A percentile compares a stretch with the other conserved stretches of the same genome.
phyloP scores from a whole-genome alignment of 352 stramenopile species.

The Phytophthora tubulina region DNA sequence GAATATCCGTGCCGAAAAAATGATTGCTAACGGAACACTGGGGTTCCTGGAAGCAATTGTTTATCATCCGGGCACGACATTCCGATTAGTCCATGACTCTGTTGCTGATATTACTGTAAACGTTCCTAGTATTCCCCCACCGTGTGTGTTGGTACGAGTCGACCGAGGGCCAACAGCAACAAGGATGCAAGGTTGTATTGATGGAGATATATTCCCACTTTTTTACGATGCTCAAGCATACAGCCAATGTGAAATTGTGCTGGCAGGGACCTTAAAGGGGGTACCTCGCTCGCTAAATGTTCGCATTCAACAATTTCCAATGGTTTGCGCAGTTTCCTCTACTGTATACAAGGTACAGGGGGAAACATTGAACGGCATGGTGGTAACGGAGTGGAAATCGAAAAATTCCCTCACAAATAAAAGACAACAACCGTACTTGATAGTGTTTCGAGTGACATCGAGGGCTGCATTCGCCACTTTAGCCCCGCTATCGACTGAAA shows the following conservation, averaged over 20 bases:
- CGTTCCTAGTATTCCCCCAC: not conserved
- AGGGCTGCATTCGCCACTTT: not conserved
- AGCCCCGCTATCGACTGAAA: not conserved
- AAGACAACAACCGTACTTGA: not conserved
- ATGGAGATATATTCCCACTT: not conserved
- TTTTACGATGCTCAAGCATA: not conserved
- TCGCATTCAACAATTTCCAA: not conserved
- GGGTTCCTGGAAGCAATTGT: conserved; percentile 6
- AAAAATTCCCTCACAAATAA: not conserved
- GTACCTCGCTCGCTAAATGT: not conserved
- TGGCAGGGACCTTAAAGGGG: not conserved
- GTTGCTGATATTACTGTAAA: not conserved
- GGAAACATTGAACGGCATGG: not conserved
- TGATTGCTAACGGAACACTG: conserved; percentile 22
- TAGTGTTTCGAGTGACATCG: not conserved
- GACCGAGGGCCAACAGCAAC: not conserved
- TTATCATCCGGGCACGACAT: conserved; percentile 8
- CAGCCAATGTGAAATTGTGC: not conserved
- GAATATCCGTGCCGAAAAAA: conserved; percentile 9
- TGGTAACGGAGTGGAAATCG: not conserved
- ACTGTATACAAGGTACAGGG: not conserved
- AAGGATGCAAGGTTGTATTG: not conserved
- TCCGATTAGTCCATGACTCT: conserved; percentile 13
- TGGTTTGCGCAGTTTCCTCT: not conserved
- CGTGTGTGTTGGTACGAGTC: not conserved